Evolutionary conservation across 257 asterid species (phyloP).

Genomic region (Coffea canephora): DNA sequence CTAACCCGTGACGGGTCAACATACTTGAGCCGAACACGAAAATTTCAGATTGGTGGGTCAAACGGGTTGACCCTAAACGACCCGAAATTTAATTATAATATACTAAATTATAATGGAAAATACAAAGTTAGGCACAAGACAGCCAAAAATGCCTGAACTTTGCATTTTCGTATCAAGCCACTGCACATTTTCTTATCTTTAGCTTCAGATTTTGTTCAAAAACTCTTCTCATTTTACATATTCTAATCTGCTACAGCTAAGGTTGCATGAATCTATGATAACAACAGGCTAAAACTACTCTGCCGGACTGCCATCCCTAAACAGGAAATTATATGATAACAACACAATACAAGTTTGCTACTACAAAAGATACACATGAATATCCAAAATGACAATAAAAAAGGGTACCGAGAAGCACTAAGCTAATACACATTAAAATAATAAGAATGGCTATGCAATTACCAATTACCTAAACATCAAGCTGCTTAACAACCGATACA

Average conservation of each 20-base stretch:
- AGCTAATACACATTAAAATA: background rate
- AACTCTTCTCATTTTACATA: no score
- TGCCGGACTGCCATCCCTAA: background rate
- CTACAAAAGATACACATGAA: background rate
- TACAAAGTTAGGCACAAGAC: background rate
- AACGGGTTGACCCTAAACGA: no score
- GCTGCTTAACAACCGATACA: conserved; percentile 67
- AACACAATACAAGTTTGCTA: background rate
- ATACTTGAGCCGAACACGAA: no score
- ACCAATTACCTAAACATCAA: conserved; percentile 75
- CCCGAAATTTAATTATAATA: no score
- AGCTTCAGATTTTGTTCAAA: no score
- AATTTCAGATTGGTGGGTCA: no score
- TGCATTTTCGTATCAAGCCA: background rate
- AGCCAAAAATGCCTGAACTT: background rate
- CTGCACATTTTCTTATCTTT: no score
- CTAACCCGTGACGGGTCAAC: no score
- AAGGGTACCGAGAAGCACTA: background rate
- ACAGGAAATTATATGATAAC: background rate
- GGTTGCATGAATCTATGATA: no score
- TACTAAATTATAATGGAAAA: background rate
- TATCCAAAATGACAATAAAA: background rate
- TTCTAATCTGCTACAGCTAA: no score
- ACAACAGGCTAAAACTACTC: background rate
- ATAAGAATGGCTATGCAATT: conserved; percentile 12